Conservation (phyloP, 139 green algal genomes). For the Picochlorum sp. region DNA sequence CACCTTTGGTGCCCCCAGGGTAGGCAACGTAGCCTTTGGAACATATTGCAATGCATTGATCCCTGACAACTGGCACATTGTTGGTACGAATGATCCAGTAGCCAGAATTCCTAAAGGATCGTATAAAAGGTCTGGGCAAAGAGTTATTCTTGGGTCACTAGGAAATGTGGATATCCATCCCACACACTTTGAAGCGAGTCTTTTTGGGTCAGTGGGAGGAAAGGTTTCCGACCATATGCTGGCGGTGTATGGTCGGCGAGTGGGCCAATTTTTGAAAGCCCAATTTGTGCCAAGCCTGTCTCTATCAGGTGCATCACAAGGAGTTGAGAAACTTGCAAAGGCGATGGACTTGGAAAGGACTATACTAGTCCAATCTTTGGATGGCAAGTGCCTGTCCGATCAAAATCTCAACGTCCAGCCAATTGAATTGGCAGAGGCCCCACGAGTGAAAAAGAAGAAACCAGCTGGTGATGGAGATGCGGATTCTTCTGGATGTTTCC, state of each 20-base stretch:
- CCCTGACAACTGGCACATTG: slow-evolving; percentile 44
- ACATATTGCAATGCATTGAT: slow-evolving; percentile 28
- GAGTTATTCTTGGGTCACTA: slow-evolving; percentile 34
- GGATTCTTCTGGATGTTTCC: too few species aligned
- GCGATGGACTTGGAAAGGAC: background rate
- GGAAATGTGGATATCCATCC: slow-evolving; percentile 40
- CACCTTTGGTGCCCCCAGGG: slow-evolving; percentile 46
- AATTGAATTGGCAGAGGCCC: too few species aligned
- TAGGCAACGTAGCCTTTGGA: slow-evolving; percentile 52
- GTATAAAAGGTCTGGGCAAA: slow-evolving; percentile 46
- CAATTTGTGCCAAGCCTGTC: slow-evolving; percentile 1
- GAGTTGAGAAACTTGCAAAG: background rate
- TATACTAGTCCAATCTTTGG: background rate
- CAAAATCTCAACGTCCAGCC: too few species aligned
- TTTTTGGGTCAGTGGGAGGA: slow-evolving; percentile 1
- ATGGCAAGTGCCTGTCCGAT: background rate
- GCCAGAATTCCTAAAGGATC: slow-evolving; percentile 13
- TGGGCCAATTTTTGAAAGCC: slow-evolving; percentile 7
- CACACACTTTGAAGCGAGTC: slow-evolving; percentile 19
- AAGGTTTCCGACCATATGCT: slow-evolving; percentile 6
- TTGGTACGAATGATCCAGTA: slow-evolving; percentile 27
- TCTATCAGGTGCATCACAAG: background rate
- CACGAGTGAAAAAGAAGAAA: too few species aligned
- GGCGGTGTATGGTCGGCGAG: background rate
- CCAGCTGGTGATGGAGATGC: too few species aligned